phyloP scores from a whole-genome alignment of 768 basidiomycete genomes.

The Suillus decipiens region DNA sequence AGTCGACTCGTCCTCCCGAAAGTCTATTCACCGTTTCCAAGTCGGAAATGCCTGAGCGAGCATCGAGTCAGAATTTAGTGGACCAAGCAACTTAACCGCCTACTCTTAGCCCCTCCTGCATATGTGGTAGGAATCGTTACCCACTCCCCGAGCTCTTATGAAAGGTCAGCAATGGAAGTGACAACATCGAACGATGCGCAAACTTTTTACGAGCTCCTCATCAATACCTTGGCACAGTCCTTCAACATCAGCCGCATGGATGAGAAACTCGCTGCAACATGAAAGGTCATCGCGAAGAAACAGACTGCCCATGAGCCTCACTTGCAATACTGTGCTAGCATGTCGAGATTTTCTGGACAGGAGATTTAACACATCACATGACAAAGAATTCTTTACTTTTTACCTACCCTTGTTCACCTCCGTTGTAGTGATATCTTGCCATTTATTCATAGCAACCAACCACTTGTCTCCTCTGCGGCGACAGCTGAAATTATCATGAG shows the following conservation, averaged over 20 bases:
- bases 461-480: conserved; percentile 73
- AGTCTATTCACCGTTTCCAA: conserved; percentile 77
- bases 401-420: conserved; percentile 76
- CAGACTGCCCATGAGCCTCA: conserved; percentile 26
- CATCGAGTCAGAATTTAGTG: conserved; percentile 12
- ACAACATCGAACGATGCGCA: conserved; percentile 27
- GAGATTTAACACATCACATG: conserved; percentile 8
- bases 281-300: conserved; percentile 9
- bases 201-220: conserved; percentile 79
- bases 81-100: conserved; percentile 3
- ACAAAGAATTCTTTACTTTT: conserved; percentile 1
- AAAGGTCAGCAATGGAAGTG: conserved; percentile 15
- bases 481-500: conserved; percentile 56
- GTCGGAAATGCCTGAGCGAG: conserved; percentile 68
- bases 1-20: conserved; percentile 72
- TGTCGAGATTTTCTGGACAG: conserved; percentile 65
- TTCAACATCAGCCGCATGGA: conserved; percentile 99
- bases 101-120: conserved; percentile 94
- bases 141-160: conserved; percentile 86
- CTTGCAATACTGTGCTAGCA: conserved; percentile 85
- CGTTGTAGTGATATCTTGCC: conserved; percentile 96
- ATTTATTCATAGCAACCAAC: conserved; percentile 98
- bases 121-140: conserved; percentile 91
- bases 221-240: conserved; percentile 97
- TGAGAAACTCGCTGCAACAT: conserved; percentile 77